Base-by-base conservation (phyloP, 306 rosid species). In the Myrica gale region DNA sequence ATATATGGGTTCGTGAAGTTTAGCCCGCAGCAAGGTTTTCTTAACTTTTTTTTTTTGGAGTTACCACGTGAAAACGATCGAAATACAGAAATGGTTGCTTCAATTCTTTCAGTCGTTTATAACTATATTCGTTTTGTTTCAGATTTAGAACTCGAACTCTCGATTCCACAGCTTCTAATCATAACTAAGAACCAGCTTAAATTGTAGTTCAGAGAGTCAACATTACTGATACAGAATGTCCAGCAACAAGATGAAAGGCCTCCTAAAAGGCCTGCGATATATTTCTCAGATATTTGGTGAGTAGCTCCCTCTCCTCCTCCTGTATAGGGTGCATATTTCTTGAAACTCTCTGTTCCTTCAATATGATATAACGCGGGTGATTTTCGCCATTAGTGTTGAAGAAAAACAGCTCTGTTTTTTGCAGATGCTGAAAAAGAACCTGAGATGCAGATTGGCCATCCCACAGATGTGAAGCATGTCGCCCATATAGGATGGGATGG, bases 401-500 rank as follows among this genome's bases (percentile, higher is more conserved):
- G 48, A 13, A 26, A 41, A 48, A 57, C 16, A 45, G 16, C 47
- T 41, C 13, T 8, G 71, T 15, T 7, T 26, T 80, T 57, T 45
- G 86, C 88, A 96, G 96, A 96, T 5, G 81, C 71, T 74, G 95
- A 92, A 21, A 88, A 90, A 77, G 92, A 89, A 42, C 79, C 71
- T 82, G 98, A 89, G 45, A 89, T 96, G 85, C 69, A 96, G 84
- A 96, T 96, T 41, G 96, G 99, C 43, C 23, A 13, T 52, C 99
- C 99, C 61, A 96, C 99, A 32, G 96, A 96, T 80, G 99, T 96
- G 66, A 96, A 88, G 86, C 99, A 96, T 87, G 96, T 92, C 69
- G 98, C 96, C 43, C 97, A 96, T 62, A 88, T 96, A 16, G 99
- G 99, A 69, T 87, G 85, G 87, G 97, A 92, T 72, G 96, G 97